A percentile compares a stretch with the other conserved stretches of the same genome.
phyloP scores from a whole-genome alignment of 495 filamentous ascomycete species.

The Aspergillus steynii region DNA sequence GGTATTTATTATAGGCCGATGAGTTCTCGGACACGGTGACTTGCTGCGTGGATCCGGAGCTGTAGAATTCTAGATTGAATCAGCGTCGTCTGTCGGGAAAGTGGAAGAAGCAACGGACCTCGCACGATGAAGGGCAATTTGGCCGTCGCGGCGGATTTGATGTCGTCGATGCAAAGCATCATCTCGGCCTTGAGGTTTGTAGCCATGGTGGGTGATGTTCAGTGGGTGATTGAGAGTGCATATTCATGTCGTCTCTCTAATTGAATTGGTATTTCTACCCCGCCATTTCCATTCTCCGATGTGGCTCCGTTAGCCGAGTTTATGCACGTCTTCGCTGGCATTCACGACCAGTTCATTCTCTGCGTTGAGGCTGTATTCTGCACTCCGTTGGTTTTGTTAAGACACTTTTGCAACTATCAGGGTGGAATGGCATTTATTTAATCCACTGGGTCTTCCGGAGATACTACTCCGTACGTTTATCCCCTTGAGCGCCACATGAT shows the following conservation, averaged over 20 bases:
- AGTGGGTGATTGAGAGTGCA: not conserved
- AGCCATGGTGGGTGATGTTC: not conserved
- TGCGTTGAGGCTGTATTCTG: no score
- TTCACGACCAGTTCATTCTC: not conserved
- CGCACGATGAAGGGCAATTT: slow-evolving; percentile 1
- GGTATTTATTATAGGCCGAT: slow-evolving; percentile 11
- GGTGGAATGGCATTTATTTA: no score
- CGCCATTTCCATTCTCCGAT: not conserved
- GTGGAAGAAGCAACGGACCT: not conserved
- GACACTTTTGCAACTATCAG: no score
- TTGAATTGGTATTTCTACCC: not conserved
- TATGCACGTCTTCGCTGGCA: not conserved
- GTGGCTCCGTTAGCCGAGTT: not conserved
- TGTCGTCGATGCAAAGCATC: slow-evolving; percentile 14
- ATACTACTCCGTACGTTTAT: no score
- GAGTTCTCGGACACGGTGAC: slow-evolving; percentile 13
- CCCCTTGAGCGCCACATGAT: no score
- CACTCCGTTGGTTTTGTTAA: no score
- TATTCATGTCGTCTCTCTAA: no score
- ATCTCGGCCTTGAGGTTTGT: not conserved
- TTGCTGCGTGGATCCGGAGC: slow-evolving; percentile 11
- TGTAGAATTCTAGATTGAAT: slow-evolving; percentile 8
- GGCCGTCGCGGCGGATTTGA: slow-evolving; percentile 4
- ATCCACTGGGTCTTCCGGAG: no score
- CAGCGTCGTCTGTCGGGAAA: not conserved